These are phyloP conservation scores for Cercospora nicotianae DNA, from an alignment of 2,329 filamentous ascomycete species.

Conservation along the genomic window DNA sequence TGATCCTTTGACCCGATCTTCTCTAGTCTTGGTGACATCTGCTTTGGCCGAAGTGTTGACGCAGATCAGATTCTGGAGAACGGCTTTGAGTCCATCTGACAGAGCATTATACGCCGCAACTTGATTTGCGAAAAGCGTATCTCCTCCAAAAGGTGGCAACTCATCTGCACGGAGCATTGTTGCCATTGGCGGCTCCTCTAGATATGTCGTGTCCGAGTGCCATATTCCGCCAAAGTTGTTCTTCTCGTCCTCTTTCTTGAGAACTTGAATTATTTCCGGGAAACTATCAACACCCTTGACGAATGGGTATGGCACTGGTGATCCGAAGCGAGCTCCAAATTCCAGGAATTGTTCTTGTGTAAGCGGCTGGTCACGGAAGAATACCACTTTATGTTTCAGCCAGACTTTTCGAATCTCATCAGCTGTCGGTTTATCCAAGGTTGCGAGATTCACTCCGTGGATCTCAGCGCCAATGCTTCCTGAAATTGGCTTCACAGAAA, in stretches of 20 bases:
- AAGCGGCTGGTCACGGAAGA: constrained; percentile 72
- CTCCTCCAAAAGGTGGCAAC: constrained; percentile 59
- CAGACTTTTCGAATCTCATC: constrained; percentile 72
- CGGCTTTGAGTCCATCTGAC: constrained; percentile 74
- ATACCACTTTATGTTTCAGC: constrained; percentile 72
- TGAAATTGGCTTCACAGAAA: constrained; percentile 15
- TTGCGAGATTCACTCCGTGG: constrained; percentile 66
- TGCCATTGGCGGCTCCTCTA: constrained; percentile 27
- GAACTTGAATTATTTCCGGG: constrained; percentile 29
- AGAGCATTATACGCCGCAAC: constrained; percentile 78
- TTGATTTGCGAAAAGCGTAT: constrained; percentile 78
- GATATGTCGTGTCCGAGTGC: constrained; percentile 30
- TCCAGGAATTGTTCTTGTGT: constrained; percentile 67
- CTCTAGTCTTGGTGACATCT: constrained; percentile 28
- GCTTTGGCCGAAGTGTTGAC: constrained; percentile 72
- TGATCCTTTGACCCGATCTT: constrained; percentile 58
- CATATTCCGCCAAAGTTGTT: constrained; percentile 32
- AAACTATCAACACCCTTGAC: constrained; percentile 28
- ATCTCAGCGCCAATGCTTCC: constrained; percentile 66
- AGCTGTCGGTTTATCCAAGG: constrained; percentile 64
- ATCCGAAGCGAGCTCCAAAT: constrained; percentile 39
- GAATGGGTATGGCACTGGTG: constrained; percentile 35
- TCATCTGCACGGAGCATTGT: constrained; percentile 27
- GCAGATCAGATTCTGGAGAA: constrained; percentile 63
- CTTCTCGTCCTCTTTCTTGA: constrained; percentile 28